Conservation (phyloP, 441 rosid genomes). For the Arabidopsis lyrata region DNA sequence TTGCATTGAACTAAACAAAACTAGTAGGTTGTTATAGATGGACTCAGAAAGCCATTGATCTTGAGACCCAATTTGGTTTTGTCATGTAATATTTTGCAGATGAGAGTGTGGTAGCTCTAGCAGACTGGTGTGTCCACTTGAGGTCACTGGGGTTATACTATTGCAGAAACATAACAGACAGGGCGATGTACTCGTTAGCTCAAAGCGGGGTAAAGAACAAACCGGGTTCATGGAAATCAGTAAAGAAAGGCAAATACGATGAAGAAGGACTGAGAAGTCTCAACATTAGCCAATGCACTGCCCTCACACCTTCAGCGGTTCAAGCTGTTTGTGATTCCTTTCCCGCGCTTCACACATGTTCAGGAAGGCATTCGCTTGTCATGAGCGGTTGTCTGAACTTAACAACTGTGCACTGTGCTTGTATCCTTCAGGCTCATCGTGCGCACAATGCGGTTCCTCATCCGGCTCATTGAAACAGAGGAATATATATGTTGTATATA, state of each 20-base stretch:
- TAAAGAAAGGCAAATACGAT: slow-evolving; percentile 52
- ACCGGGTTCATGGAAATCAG: slow-evolving; percentile 61
- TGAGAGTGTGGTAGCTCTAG: slow-evolving; percentile 89
- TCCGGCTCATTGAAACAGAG: slow-evolving; percentile 61
- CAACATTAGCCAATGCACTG: slow-evolving; percentile 97
- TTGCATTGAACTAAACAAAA: background rate
- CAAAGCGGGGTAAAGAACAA: slow-evolving; percentile 75
- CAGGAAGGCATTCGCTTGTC: slow-evolving; percentile 90
- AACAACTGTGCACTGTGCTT: slow-evolving; percentile 92
- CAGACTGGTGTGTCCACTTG: slow-evolving; percentile 76
- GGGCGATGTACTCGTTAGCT: slow-evolving; percentile 87
- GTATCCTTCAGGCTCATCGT: slow-evolving; percentile 80
- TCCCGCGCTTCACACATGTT: slow-evolving; percentile 96
- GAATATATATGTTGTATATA: slow-evolving; percentile 22
- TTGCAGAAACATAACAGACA: slow-evolving; percentile 86
- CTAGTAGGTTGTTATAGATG: background rate
- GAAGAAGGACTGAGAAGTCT: slow-evolving; percentile 86
- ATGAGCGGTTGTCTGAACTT: slow-evolving; percentile 94
- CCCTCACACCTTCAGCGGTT: slow-evolving; percentile 90
- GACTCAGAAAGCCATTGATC: background rate
- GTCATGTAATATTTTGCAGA: slow-evolving; percentile 51
- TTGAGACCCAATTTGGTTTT: slow-evolving; percentile 2
- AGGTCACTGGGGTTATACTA: slow-evolving; percentile 85
- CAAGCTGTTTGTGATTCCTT: slow-evolving; percentile 92
- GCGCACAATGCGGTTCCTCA: slow-evolving; percentile 55